Base-by-base conservation (phyloP, 257 asterid species). In the Rehmannia glutinosa region DNA sequence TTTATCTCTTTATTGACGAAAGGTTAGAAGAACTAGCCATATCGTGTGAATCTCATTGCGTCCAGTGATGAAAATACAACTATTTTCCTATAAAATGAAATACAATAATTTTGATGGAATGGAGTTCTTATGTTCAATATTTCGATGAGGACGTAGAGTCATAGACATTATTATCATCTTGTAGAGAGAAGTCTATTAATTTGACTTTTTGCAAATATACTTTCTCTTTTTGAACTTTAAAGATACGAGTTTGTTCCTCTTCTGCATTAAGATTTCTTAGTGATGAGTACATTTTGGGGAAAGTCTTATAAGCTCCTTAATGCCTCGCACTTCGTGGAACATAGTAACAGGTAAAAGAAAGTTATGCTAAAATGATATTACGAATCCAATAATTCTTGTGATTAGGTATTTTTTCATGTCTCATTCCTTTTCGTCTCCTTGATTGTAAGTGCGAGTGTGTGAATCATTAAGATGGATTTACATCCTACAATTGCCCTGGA, bases 51-150 rank as follows among this genome's bases (percentile, higher is more conserved):
- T 63, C 55, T 27, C 62, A 63, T 67, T 6, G 10, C 43, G 39
- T 13, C 4, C 39, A 7, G 39, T 39, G 68, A 68, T 70, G 73
- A 52, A 38, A 55, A 67, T 53, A 25, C 41, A 62, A 36, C 20
- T 51, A 51, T 3, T 32, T 38, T 47, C 24, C 33, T 65, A 23
- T n/a, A 5, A 33, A 38, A 24, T 36, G 32, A 46, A 50, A 32
- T 60, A 42, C 20, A 23, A 33, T 12, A 9, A 25, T 59, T 52
- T 28, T 47, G 54, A 21, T 10, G 52, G 36, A 15, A 10, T 49
- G 36, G 47, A 38, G 43, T 43, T n/a, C n/a, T 15, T 39, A 60
- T 47, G 66, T 32, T 57, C 50, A 43, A 50, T 66, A 23, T 28
- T 4, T 17, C 28, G 16, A 43, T n/a, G 20, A 17, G 45, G 24